Percentiles rank a stretch among this genome's conserved stretches.
Evolutionary conservation across 441 rosid genomes (phyloP).

Genomic region (Dalechampia spathulata): DNA sequence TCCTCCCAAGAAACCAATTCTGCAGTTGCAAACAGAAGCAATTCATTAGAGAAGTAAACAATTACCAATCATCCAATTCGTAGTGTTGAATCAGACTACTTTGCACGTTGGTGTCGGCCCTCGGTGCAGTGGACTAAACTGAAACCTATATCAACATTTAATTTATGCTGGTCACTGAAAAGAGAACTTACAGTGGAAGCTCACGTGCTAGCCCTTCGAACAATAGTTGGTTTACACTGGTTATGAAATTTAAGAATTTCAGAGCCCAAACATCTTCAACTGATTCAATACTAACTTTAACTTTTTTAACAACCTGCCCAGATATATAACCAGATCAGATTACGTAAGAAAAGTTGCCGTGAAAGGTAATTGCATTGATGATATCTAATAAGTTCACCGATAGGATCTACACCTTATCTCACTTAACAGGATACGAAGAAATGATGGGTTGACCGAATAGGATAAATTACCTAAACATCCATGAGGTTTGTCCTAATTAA

Average conservation of each 20-base stretch:
- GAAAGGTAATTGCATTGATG: too few relatives aligned
- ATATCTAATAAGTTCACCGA: too few relatives aligned
- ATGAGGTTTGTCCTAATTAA: too few relatives aligned
- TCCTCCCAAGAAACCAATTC: conserved; percentile 55
- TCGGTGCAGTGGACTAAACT: too few relatives aligned
- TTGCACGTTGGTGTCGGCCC: too few relatives aligned
- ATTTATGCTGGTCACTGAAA: background rate
- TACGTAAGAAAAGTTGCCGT: too few relatives aligned
- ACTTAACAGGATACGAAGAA: too few relatives aligned
- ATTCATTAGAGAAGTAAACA: conserved; percentile 11
- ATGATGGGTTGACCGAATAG: too few relatives aligned
- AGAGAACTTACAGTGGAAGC: conserved; percentile 58
- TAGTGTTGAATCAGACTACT: background rate
- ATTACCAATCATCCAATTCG: background rate
- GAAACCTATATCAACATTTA: background rate
- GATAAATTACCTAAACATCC: too few relatives aligned
- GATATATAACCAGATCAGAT: conserved; percentile 14
- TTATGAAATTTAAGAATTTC: conserved; percentile 52
- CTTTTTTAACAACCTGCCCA: conserved; percentile 47
- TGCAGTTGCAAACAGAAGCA: conserved; percentile 28
- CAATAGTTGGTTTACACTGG: conserved; percentile 55
- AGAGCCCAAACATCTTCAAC: conserved; percentile 71
- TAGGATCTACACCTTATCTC: too few relatives aligned
- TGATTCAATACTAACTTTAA: conserved; percentile 36
- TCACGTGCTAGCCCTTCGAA: conserved; percentile 75